Base-by-base conservation (phyloP, 116 monocot species). In the Iris pallida region DNA sequence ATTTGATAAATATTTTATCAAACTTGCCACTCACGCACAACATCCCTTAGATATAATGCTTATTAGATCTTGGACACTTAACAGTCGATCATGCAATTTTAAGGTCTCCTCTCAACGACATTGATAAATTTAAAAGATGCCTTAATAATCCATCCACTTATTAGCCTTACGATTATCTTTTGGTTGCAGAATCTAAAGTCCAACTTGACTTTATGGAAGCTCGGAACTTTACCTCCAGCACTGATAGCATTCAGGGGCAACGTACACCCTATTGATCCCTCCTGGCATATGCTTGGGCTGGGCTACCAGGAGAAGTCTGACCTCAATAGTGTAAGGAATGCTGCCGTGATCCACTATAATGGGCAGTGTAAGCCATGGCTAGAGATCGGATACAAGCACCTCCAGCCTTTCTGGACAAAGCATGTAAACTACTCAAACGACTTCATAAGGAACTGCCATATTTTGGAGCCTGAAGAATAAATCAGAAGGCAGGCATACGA, bases 281-380 rank as follows among this genome's bases (percentile, higher is more conserved):
- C 83, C 6, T 95, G 95, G 95, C 95, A 95, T 77, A 76, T 95
- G 95, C 77, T 95, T 57, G 95, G 95, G 8, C 68, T 95, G 53
- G 95, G 91, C 7, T 95, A 95, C 58, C 95, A 95, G 71, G 95
- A 91, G 73, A 95, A 84, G 47, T 76, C 95, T 6, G 59, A 86
- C 41, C 44, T 86, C n/a, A 69, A 89, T 8, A 73, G 75, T 58
- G 82, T 80, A 4, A 84, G 69, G 62, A 80, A 73, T 51, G 82
- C 95, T 77, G 91, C 91, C 7, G 95, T 95, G 42, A 84, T 95
- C 54, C 95, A 95, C 61, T 91, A 85, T 69, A 95, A 91, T 68
- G 91, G 95, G 2, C 95, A 90, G 71, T 83, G 83, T 49, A 95
- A 95, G 63, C 95, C 95, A 63, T 95, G 95, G 95, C 69, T 95